A percentile compares a stretch with the other conserved stretches of the same genome.
Evolutionary conservation across 306 rosid genomes (phyloP).

Genomic region (Castanea crenata): DNA sequence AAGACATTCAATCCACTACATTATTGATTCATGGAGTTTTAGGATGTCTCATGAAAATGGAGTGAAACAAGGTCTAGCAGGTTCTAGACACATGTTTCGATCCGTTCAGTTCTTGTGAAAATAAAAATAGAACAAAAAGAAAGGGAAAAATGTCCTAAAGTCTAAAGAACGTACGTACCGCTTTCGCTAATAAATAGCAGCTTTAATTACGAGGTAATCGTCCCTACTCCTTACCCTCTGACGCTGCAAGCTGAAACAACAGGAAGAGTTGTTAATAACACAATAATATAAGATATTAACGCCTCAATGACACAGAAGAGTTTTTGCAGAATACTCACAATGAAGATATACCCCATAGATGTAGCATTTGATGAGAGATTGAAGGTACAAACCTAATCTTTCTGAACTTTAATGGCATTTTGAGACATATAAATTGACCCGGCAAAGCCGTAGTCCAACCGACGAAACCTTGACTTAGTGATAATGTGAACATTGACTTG

Average conservation of each 20-base stretch:
- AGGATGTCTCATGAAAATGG: too few relatives aligned
- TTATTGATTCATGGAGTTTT: too few relatives aligned
- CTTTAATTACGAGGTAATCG: too few relatives aligned
- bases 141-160: too few relatives aligned
- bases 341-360: slow-evolving; percentile 59
- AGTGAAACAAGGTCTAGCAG: too few relatives aligned
- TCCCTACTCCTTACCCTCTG: slow-evolving; percentile 49
- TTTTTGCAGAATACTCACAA: slow-evolving; percentile 73
- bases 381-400: slow-evolving; percentile 50
- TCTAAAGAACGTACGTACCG: too few relatives aligned
- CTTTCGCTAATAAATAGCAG: too few relatives aligned
- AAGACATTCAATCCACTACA: too few relatives aligned
- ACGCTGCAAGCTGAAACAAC: slow-evolving; percentile 68
- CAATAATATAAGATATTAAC: slow-evolving; percentile 18
- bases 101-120: too few relatives aligned
- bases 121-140: too few relatives aligned
- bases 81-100: too few relatives aligned
- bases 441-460: neutral
- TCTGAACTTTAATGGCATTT: neutral
- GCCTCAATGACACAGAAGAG: slow-evolving; percentile 66
- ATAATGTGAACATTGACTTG: too few relatives aligned
- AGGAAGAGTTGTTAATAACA: slow-evolving; percentile 50
- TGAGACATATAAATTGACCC: neutral
- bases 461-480: neutral
- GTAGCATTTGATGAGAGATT: slow-evolving; percentile 86